Conservation (phyloP, 306 rosid species). For the Pyrus communis region DNA sequence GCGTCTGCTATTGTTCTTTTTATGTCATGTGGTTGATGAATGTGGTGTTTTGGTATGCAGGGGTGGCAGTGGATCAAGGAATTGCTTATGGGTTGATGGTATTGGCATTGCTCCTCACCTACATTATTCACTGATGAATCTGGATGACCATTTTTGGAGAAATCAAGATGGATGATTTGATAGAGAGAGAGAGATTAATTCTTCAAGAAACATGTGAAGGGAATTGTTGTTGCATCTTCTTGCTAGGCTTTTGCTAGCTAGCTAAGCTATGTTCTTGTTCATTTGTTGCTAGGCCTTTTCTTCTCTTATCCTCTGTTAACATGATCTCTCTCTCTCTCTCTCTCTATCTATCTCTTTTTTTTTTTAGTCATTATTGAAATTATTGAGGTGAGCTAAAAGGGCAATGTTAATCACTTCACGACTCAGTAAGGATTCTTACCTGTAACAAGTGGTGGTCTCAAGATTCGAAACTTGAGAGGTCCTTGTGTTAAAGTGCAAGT, state of each 20-base stretch:
- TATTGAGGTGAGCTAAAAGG: background rate
- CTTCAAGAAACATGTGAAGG: background rate
- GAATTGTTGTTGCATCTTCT: background rate
- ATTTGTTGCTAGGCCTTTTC: background rate
- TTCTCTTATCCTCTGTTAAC: background rate
- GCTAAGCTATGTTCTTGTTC: background rate
- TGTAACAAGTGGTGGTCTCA: background rate
- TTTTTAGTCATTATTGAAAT: background rate
- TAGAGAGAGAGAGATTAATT: background rate
- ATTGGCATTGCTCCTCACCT: slow-evolving; percentile 40
- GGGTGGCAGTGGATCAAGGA: slow-evolving; percentile 35
- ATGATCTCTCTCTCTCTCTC: background rate
- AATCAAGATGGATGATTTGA: background rate
- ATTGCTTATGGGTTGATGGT: slow-evolving; percentile 28
- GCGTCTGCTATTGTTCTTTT: background rate
- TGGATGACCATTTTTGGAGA: background rate
- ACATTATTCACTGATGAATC: slow-evolving; percentile 40
- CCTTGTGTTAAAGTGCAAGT: no score
- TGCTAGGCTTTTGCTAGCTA: background rate
- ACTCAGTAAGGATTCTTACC: no score
- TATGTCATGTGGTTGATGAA: background rate
- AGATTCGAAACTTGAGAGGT: no score
- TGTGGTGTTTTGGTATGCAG: slow-evolving; percentile 10
- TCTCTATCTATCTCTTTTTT: background rate
- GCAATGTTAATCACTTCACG: background rate